Evolutionary conservation across 768 basidiomycete genomes (phyloP), one percentile per base, ranked within the genome.

Genomic region (Sporobolomyces pararoseus): DNA sequence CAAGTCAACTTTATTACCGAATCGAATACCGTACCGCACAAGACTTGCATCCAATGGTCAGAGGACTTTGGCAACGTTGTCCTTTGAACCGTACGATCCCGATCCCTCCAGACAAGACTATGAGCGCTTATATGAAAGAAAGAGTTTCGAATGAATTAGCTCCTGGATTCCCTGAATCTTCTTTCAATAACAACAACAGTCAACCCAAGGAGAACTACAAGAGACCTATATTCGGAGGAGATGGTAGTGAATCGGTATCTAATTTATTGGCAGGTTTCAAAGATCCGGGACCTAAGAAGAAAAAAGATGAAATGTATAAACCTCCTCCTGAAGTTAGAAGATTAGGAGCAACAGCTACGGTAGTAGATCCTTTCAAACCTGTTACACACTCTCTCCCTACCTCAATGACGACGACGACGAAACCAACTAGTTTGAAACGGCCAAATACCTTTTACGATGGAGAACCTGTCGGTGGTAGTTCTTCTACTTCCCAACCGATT

Each of bases 11-110:
- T 2, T 55, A 44, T 9, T 74, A 64, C 59, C 68, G 72, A 21
- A 67, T 74, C 62, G 72, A 74, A 50, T 74, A 67, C 53, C 72
- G 68, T 25, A 12, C 7, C 9, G 63, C 58, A 14, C 72, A 70
- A 31, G 72, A 66, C 51, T 47, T 74, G n/a, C 72, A 74, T 53
- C 13, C 62, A 17, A 67, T 67, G 58, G 63, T 63, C 1, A 51
- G 65, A 21, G 57, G 63, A 16, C 54, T n/a, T 74, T 4, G 10
- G 27, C 14, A 25, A 35, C 13, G 4, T 21, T 4, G 29, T n/a
- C n/a, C n/a, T n/a, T n/a, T 42, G 54, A 21, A 32, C 0, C 53
- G 70, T 29, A 27, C 9, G 1, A 50, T 68, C 4, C 0, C 31
- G 1, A 29, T 12, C 14, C 31, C 60, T 34, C 61, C 63, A 4